Base-by-base conservation (phyloP, 2,329 filamentous ascomycete genomes). In the Fusarium hainanense region DNA sequence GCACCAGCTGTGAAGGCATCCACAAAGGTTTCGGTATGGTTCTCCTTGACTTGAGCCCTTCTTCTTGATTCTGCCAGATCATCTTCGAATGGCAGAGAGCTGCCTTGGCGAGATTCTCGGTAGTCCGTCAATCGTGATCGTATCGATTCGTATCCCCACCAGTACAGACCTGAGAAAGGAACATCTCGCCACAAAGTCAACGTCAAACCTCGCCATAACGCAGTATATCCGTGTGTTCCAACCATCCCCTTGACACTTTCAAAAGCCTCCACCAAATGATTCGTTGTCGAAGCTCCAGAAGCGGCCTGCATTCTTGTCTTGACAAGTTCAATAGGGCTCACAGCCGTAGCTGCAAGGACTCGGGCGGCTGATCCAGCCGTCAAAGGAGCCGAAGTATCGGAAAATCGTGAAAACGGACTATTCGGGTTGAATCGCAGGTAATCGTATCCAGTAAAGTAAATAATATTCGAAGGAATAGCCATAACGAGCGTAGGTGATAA, bases 391-490 rank as follows among this genome's bases (percentile, higher is more conserved):
- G 93, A 93, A 11, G 88, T 86, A 70, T 95, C 92, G 16, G 87
- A 86, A 21, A 85, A 72, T 43, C 83, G 84, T 37, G 85, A 86
- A 67, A 98, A 87, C 0, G 94, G 94, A 72, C 93, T 97, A 43
- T 82, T 82, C 2, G 84, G 83, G 74, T 93, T 92, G 69, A 87
- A 92, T 37, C 96, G 90, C 62, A 99, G 79, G 92, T 94, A 98
- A 77, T 99, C 96, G 80, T 99, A 99, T 41, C 96, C 96, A 14
- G 96, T 97, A 76, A 98, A 98, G 81, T 99, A 99, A 71, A 99
- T 98, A 72, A 99, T 96, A 78, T 99, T 99, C 27, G 90, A 93
- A 0, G 96, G 96, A 8, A 99, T 88, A 0, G 94, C 90, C 96
- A 99, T 99, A 69, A 94, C 87, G 23, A 99, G 83, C 0, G 96